Conservation (phyloP, 2,329 filamentous ascomycete species). For the Aureobasidium musti region DNA sequence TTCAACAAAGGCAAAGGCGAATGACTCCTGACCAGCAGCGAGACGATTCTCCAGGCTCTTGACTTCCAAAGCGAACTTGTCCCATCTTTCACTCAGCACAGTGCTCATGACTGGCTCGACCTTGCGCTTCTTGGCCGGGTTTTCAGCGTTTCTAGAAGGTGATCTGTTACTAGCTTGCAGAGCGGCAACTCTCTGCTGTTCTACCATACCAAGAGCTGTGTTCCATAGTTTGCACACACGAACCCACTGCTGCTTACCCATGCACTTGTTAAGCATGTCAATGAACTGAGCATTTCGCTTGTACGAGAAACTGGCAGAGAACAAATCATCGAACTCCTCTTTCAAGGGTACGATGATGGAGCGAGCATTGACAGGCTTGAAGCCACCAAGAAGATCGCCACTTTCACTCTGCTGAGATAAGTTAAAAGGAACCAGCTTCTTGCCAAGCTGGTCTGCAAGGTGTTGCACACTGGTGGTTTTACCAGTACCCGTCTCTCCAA, state of each 20-base stretch:
- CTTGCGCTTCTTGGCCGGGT: slow-evolving; percentile 71
- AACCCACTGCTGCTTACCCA: slow-evolving; percentile 83
- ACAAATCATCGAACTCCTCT: slow-evolving; percentile 90
- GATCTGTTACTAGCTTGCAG: slow-evolving; percentile 35
- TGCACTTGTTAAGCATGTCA: slow-evolving; percentile 74
- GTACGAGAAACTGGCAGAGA: slow-evolving; percentile 80
- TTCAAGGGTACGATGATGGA: slow-evolving; percentile 86
- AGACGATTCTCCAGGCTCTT: slow-evolving; percentile 80
- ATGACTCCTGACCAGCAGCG: slow-evolving; percentile 68
- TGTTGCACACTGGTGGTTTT: slow-evolving; percentile 98
- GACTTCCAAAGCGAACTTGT: slow-evolving; percentile 71
- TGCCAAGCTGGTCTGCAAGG: slow-evolving; percentile 77
- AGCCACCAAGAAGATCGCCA: slow-evolving; percentile 91
- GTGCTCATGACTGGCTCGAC: slow-evolving; percentile 54
- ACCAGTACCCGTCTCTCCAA: slow-evolving; percentile 98
- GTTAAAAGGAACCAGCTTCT: slow-evolving; percentile 90
- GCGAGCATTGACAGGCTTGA: slow-evolving; percentile 91
- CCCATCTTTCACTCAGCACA: slow-evolving; percentile 67
- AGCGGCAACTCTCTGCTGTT: slow-evolving; percentile 50
- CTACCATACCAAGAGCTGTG: slow-evolving; percentile 85
- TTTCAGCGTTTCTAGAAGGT: slow-evolving; percentile 55
- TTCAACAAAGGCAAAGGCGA: slow-evolving; percentile 95
- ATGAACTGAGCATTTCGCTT: slow-evolving; percentile 88
- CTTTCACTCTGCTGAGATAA: slow-evolving; percentile 97
- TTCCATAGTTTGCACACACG: slow-evolving; percentile 83